Conservation (phyloP, 2,329 filamentous ascomycete genomes). For the Amesomyces nigricolor region DNA sequence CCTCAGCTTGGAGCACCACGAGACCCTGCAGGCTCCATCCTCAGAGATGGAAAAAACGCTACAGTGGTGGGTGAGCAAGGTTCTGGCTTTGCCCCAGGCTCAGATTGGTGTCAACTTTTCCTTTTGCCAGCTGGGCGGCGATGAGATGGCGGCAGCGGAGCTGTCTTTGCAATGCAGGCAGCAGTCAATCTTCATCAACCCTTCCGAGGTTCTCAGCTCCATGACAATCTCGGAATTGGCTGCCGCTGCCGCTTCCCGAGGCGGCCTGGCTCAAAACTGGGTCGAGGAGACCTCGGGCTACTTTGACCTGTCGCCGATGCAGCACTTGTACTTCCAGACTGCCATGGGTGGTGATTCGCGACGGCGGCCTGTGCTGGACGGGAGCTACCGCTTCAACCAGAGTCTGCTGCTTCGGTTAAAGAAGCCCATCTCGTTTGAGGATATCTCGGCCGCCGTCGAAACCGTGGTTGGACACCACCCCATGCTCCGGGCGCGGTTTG, state of each 20-base stretch:
- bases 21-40: conserved; percentile 32
- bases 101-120: conserved; percentile 41
- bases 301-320: conserved; percentile 49
- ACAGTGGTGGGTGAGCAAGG: conserved; percentile 35
- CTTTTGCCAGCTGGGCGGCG: conserved; percentile 37
- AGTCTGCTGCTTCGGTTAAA: conserved; percentile 44
- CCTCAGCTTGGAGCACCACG: conserved; percentile 38
- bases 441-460: conserved; percentile 44
- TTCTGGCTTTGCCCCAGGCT: conserved; percentile 34
- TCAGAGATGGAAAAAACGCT: conserved; percentile 37
- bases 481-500: conserved; percentile 47
- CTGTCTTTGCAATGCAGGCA: conserved; percentile 36
- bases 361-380: conserved; percentile 29
- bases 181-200: conserved; percentile 35
- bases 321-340: conserved; percentile 48
- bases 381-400: conserved; percentile 45
- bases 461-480: conserved; percentile 45
- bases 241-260: conserved; percentile 32
- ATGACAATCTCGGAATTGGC: conserved; percentile 37
- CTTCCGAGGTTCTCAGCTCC: conserved; percentile 35
- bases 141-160: conserved; percentile 36
- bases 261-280: conserved; percentile 29
- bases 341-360: conserved; percentile 36
- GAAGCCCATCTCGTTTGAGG: conserved; percentile 36
- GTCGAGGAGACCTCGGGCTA: conserved; percentile 32